These are phyloP conservation scores for Sphaerosporella brunnea DNA, from an alignment of 495 filamentous ascomycete species.

Conservation along the genomic window DNA sequence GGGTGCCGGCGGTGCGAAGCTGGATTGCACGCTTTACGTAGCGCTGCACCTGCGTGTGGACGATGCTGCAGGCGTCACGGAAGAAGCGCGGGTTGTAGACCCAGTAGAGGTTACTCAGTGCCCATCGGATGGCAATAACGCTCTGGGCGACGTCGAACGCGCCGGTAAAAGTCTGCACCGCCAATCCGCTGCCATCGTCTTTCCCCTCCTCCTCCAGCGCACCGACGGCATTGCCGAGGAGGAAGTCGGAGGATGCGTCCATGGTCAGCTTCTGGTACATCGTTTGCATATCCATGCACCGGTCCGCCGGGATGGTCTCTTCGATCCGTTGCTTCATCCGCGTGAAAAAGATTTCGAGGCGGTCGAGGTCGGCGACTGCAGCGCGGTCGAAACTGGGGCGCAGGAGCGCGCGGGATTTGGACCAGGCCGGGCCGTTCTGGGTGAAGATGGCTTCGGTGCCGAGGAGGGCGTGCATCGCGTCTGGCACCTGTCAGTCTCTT, in stretches of 20 bases:
- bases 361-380: slow-evolving; percentile 23
- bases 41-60: slow-evolving; percentile 16
- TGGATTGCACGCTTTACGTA: background rate
- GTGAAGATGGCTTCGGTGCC: slow-evolving; percentile 38
- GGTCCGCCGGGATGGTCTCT: slow-evolving; percentile 9
- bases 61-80: slow-evolving; percentile 27
- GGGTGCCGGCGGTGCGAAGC: background rate
- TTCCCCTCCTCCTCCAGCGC: slow-evolving; percentile 20
- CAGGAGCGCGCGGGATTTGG: slow-evolving; percentile 37
- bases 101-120: slow-evolving; percentile 38
- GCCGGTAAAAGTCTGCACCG: slow-evolving; percentile 6
- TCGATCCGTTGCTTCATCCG: slow-evolving; percentile 10
- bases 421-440: slow-evolving; percentile 36
- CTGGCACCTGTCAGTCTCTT: no score
- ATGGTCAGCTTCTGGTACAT: slow-evolving; percentile 1
- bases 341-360: slow-evolving; percentile 16
- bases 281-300: background rate
- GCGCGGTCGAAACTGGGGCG: slow-evolving; percentile 38
- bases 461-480: slow-evolving; percentile 28
- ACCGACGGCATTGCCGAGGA: slow-evolving; percentile 32
- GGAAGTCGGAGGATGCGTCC: slow-evolving; percentile 29
- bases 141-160: slow-evolving; percentile 17
- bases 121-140: slow-evolving; percentile 28
- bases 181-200: background rate
- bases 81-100: slow-evolving; percentile 36